Base-by-base conservation (phyloP, 495 filamentous ascomycete genomes). In the Tetracladium setigerum region DNA sequence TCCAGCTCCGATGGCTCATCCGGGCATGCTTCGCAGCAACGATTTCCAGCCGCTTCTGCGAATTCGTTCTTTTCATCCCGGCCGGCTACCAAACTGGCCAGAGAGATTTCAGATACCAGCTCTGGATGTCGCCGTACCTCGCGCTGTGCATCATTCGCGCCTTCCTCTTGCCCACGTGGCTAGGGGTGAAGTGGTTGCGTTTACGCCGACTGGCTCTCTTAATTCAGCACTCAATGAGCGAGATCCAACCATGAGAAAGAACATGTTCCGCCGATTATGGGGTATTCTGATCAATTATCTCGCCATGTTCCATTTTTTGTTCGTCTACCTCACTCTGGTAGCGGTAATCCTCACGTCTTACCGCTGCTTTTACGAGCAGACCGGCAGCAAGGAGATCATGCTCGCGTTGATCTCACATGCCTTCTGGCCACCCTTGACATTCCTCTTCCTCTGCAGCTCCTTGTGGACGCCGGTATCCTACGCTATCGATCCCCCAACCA, bases 101-200 rank as follows among this genome's bases (percentile, higher is more conserved):
- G 50, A 56, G 69, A 17, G 64, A 64, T 31, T 57, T 62, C 24
- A 59, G 64, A 5, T 68, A 65, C 43, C 60, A 67, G 41, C 56
- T 70, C 22, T 73, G 69, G 69, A 71, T 73, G 67, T 60, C 62
- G 4, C 67, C 69, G 5, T 72, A 72, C 38, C 61, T 68, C 16
- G 67, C 68, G 9, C 54, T 65, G n/a, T 66, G 57, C 40, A 59
- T 73, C 38, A 39, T 70, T 15, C 68, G 67, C 8, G 55, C 67
- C 1, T 73, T 71, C 59, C 40, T 73, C 38, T 65, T 73, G 1
- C 69, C 69, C 27, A 63, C 48, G 14, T 71, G 69, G 68, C 50
- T 53, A 5, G 50, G 50, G 50, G 50, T n/a, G 2, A 30, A 22
- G 30, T 30, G 3, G 32, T n/a, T 6, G 27, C 44, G 7, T 53